Evolutionary conservation across 768 basidiomycete species (phyloP).

Genomic region (Kwoniella dendrophila): DNA sequence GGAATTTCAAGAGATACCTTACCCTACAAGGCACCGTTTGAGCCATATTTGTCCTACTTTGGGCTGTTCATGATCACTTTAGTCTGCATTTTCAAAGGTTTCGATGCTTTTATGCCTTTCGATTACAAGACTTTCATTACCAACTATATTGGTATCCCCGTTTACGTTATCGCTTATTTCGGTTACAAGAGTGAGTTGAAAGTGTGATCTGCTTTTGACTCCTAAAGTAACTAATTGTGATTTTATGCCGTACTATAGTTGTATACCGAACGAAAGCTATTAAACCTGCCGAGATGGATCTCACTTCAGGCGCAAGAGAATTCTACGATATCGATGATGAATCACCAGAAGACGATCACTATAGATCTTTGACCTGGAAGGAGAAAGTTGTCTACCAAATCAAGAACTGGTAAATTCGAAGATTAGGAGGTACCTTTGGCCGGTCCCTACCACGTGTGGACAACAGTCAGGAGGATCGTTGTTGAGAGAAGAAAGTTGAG

Average conservation of each 20-base stretch:
- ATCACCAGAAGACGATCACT: constrained; percentile 28
- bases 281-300: constrained; percentile 43
- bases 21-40: constrained; percentile 54
- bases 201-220: neutral
- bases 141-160: constrained; percentile 59
- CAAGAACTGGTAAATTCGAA: constrained; percentile 51
- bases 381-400: constrained; percentile 46
- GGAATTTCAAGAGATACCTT: constrained; percentile 60
- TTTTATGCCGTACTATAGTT: constrained; percentile 14
- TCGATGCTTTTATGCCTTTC: constrained; percentile 62
- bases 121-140: constrained; percentile 58
- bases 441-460: too few relatives aligned
- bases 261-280: constrained; percentile 36
- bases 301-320: constrained; percentile 46
- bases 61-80: constrained; percentile 64
- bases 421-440: too few relatives aligned
- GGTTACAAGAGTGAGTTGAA: constrained; percentile 57
- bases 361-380: constrained; percentile 35
- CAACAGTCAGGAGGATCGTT: too few relatives aligned
- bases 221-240: too few relatives aligned
- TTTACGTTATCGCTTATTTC: constrained; percentile 61
- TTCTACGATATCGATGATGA: constrained; percentile 46
- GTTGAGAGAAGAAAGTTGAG: too few relatives aligned
- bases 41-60: constrained; percentile 71
- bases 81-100: constrained; percentile 64